Conservation (phyloP, 140 eudicot species). For the Cichorium intybus region DNA sequence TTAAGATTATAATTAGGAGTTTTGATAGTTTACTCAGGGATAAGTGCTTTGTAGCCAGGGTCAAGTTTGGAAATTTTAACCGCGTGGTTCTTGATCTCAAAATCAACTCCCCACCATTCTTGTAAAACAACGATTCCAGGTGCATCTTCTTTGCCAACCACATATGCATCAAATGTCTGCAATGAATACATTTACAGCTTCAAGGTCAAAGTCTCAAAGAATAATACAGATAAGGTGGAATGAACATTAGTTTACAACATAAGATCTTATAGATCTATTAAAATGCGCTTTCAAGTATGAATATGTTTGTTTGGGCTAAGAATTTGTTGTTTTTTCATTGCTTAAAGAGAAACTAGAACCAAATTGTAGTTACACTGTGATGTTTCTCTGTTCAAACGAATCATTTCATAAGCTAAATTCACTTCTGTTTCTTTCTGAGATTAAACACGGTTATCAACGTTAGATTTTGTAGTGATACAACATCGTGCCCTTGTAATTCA, state of each 20-base stretch:
- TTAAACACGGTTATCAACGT: too few species aligned
- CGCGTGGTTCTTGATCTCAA: constrained; percentile 86
- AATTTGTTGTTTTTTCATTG: too few species aligned
- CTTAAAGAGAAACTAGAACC: too few species aligned
- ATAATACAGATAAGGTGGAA: background rate
- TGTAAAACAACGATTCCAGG: constrained; percentile 93
- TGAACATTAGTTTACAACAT: background rate
- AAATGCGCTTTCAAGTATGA: too few species aligned
- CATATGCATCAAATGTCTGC: constrained; percentile 90
- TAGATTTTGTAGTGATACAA: too few species aligned
- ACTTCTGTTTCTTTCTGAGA: too few species aligned
- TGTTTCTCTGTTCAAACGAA: too few species aligned
- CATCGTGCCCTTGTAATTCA: background rate
- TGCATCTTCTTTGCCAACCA: constrained; percentile 88
- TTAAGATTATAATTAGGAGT: background rate
- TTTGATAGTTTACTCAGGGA: constrained; percentile 68
- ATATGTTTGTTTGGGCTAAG: too few species aligned
- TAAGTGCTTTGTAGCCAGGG: constrained; percentile 75
- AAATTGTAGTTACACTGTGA: constrained; percentile 2
- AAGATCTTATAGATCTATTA: too few species aligned
- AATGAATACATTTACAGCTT: background rate
- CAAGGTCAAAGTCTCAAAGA: background rate
- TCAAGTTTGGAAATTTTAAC: constrained; percentile 62
- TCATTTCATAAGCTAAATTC: too few species aligned
- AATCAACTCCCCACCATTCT: constrained; percentile 99